These are phyloP conservation scores for Aspergillus haitiensis DNA, from an alignment of 495 filamentous ascomycete genomes.

Conservation along the genomic window DNA sequence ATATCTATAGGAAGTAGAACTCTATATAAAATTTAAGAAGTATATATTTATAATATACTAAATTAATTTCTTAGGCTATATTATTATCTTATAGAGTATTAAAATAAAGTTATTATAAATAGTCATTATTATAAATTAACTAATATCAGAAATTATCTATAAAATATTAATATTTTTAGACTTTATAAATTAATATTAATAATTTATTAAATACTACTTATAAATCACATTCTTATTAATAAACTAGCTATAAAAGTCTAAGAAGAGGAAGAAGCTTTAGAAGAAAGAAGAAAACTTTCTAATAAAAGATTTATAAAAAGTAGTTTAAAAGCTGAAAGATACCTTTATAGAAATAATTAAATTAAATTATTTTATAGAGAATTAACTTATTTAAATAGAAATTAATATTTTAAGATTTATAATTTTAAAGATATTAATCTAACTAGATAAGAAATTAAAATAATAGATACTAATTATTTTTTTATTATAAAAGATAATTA, in stretches of 20 bases:
- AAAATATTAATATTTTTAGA: neutral
- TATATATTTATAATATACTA: constrained; percentile 1
- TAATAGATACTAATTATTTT: neutral
- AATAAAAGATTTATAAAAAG: neutral
- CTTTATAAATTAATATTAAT: neutral
- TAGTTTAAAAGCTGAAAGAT: neutral
- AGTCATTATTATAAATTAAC: neutral
- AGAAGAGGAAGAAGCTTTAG: neutral
- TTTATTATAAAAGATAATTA: too few relatives aligned
- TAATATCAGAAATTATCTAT: neutral
- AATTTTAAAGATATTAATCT: too few relatives aligned
- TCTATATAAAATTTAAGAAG: neutral
- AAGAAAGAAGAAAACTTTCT: neutral
- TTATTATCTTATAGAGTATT: neutral
- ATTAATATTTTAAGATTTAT: too few relatives aligned
- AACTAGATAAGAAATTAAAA: too few relatives aligned
- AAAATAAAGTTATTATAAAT: neutral
- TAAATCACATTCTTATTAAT: neutral
- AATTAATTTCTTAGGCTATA: constrained; percentile 2
- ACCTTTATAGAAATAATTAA: too few relatives aligned
- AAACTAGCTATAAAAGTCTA: neutral
- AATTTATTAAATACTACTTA: neutral
- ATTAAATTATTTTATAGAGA: too few relatives aligned
- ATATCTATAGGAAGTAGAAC: neutral
- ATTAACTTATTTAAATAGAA: too few relatives aligned